Percentiles rank a stretch among this genome's conserved stretches.
phyloP scores from a whole-genome alignment of 208 protist species.

The Herpetomonas tarakana region DNA sequence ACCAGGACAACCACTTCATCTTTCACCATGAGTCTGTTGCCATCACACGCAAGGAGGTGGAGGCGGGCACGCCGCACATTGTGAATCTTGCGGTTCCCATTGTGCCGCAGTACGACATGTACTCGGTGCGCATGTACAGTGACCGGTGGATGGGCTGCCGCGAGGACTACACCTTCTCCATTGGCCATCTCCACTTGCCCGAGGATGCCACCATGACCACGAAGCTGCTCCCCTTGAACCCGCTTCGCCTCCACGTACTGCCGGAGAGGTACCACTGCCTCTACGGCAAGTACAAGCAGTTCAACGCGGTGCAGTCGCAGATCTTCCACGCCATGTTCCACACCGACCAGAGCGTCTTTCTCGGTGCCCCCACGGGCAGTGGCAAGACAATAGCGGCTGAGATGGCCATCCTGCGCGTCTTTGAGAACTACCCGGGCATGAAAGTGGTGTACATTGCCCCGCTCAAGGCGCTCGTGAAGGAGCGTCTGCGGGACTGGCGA shows the following conservation, averaged over 20 bases:
- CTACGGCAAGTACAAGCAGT: conserved; percentile 94
- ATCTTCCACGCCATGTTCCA: conserved; percentile 98
- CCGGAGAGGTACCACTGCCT: conserved; percentile 80
- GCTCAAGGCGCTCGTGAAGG: conserved; percentile 99
- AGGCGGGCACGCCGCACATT: conserved; percentile 65
- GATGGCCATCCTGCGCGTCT: conserved; percentile 97
- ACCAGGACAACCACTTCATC: conserved; percentile 95
- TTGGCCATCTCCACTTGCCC: conserved; percentile 95
- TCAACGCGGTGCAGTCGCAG: conserved; percentile 99
- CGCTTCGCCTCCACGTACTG: conserved; percentile 92
- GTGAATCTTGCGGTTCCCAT: conserved; percentile 97
- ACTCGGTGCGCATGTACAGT: conserved; percentile 94
- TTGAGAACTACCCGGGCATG: conserved; percentile 80
- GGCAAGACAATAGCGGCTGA: conserved; percentile 99
- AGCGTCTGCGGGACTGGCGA: conserved; percentile 98
- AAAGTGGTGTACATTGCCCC: conserved; percentile 99
- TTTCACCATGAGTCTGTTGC: conserved; percentile 85
- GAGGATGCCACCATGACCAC: conserved; percentile 94
- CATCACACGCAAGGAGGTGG: conserved; percentile 85
- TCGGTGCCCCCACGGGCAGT: conserved; percentile 97
- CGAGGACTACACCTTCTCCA: conserved; percentile 89
- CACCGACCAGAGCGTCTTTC: conserved; percentile 97
- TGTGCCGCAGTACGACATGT: conserved; percentile 96
- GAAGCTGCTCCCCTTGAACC: conserved; percentile 93
- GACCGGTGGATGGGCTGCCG: conserved; percentile 94